Base-by-base conservation (phyloP, 2,329 filamentous ascomycete genomes). In the Exophiala sp. region DNA sequence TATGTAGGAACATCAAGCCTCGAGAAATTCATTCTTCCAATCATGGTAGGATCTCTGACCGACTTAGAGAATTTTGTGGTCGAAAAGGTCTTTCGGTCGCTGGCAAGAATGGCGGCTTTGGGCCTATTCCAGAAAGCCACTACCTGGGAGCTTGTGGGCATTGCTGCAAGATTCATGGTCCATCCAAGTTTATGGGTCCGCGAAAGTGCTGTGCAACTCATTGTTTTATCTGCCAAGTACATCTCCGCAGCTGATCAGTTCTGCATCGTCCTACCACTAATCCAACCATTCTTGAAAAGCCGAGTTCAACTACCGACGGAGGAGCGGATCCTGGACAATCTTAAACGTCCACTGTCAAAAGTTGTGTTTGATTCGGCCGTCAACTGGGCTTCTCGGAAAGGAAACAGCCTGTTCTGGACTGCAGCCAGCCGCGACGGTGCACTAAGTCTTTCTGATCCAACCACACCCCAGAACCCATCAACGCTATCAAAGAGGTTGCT, bases 131-230 rank as follows among this genome's bases (percentile, higher is more conserved):
- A 95, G 47, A 83, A 90, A 64, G 80, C 85, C 5, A 92, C 89
- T 55, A 86, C 85, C 1, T 96, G 91, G 86, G 91, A 96, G 66
- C 76, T 99, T 36, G 83, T 95, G 18, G 87, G 95, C 57, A 84
- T 92, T 36, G 83, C 92, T 11, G 86, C 82, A 5, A 84, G 91
- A 3, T 96, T 97, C 65, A 86, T 91, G 10, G 86, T 96, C 77
- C 94, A 99, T 67, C 94, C 94, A 0, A 97, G 96, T 63, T 76
- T 89, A 7, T 99, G 94, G 92, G 91, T 99, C 49, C 84, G 92
- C 35, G 92, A 97, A 72, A 89, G 92, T 8, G 86, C 92, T 2
- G 82, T 88, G 6, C 85, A 92, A 59, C 95, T 96, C 62, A 76
- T 97, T 35, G 84, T 89, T 2, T 84, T 87, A 51, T 83, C 89